These are phyloP conservation scores for Tolypocladium paradoxum DNA, from an alignment of 2,329 filamentous ascomycete species.

Conservation along the genomic window DNA sequence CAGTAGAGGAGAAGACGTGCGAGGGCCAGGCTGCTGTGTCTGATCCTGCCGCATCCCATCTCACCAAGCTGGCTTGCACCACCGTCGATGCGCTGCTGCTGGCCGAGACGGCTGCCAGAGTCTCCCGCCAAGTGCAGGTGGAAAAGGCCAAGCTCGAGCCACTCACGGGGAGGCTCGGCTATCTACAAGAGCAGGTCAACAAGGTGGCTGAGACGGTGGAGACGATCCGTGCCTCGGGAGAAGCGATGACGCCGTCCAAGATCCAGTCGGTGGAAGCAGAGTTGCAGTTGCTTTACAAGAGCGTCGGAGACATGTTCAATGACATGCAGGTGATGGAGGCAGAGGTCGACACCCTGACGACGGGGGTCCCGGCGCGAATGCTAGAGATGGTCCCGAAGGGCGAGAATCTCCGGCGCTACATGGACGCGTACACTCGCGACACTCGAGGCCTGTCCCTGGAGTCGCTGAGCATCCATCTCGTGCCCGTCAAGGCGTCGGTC, in stretches of 20 bases:
- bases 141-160: conserved; percentile 23
- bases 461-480: conserved; percentile 43
- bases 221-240: conserved; percentile 12
- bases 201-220: conserved; percentile 19
- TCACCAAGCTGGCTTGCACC: neutral
- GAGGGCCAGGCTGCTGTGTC: neutral
- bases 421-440: conserved; percentile 42
- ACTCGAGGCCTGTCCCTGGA: conserved; percentile 48
- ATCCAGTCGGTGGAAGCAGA: conserved; percentile 25
- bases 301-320: conserved; percentile 5
- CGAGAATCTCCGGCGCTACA: conserved; percentile 14
- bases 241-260: conserved; percentile 14
- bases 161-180: conserved; percentile 20
- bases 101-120: conserved; percentile 1
- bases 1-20: neutral
- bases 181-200: conserved; percentile 18
- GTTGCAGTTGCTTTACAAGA: conserved; percentile 10
- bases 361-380: conserved; percentile 9
- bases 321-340: conserved; percentile 6
- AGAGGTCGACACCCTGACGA: conserved; percentile 14
- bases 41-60: neutral
- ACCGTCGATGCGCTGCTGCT: neutral
- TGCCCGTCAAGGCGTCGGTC: conserved; percentile 49
- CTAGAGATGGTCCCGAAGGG: neutral
- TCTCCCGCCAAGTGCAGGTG: conserved; percentile 11